Conservation (phyloP, 2,329 filamentous ascomycete genomes). For the Cladosporium colombiae region DNA sequence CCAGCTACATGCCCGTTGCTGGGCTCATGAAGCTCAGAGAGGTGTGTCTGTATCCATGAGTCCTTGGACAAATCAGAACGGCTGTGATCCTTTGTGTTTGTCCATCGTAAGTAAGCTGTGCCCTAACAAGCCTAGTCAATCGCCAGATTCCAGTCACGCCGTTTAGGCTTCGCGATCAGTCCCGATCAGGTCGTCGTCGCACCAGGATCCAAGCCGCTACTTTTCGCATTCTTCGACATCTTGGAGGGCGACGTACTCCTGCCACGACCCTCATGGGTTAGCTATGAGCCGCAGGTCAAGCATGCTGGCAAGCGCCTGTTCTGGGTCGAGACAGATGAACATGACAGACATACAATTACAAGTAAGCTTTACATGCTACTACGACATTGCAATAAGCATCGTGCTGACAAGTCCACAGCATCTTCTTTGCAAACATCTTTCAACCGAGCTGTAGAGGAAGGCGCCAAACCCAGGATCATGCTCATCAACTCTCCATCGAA, state of each 20-base stretch:
- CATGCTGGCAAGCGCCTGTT: slow-evolving; percentile 1
- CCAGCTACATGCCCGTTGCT: background rate
- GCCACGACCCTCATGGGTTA: background rate
- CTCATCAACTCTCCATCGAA: background rate
- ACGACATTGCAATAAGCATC: background rate
- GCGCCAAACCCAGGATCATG: background rate
- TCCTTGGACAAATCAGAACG: background rate
- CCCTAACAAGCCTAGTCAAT: background rate
- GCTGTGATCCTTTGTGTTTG: background rate
- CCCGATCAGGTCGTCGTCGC: background rate
- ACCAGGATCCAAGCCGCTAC: background rate
- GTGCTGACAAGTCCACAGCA: background rate
- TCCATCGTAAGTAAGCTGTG: background rate
- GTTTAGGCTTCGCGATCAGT: background rate
- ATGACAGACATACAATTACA: background rate
- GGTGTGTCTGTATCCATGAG: background rate
- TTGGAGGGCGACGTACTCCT: background rate
- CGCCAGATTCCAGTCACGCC: background rate
- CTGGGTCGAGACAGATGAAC: slow-evolving; percentile 3
- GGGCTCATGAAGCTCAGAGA: background rate
- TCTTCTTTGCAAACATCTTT: background rate
- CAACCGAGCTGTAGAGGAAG: background rate
- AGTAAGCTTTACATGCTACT: background rate
- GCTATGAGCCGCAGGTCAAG: slow-evolving; percentile 3
- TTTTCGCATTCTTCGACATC: background rate